phyloP scores from a whole-genome alignment of 2,329 filamentous ascomycete species.

The Epichloe festucae region DNA sequence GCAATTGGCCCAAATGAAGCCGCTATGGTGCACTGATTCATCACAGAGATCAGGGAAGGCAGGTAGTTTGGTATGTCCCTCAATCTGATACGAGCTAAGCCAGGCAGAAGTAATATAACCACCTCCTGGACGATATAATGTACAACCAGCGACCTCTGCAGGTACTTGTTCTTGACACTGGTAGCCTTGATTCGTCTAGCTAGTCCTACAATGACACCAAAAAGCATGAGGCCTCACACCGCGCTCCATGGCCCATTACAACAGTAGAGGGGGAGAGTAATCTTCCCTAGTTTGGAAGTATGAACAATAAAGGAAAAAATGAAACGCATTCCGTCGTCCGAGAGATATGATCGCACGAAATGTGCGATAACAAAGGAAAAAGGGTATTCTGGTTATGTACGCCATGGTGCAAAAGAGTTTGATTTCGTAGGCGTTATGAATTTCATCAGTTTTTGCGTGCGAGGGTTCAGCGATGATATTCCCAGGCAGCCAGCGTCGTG shows the following conservation, averaged over 20 bases:
- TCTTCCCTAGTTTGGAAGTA: conserved; percentile 7
- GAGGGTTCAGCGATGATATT: neutral
- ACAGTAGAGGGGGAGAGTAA: conserved; percentile 4
- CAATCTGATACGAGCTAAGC: conserved; percentile 5
- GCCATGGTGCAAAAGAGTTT: neutral
- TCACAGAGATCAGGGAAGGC: neutral
- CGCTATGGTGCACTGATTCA: neutral
- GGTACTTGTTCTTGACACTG: conserved; percentile 1
- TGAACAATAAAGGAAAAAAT: conserved; percentile 9
- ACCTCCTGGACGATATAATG: conserved; percentile 8
- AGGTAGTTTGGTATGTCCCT: neutral
- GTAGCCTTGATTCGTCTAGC: conserved; percentile 4
- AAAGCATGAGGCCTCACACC: conserved; percentile 6
- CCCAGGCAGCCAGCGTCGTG: conserved; percentile 1
- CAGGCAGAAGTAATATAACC: neutral
- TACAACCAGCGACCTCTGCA: conserved; percentile 9
- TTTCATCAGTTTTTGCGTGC: neutral
- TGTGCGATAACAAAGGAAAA: neutral
- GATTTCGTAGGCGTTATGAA: neutral
- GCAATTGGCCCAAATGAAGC: too few species aligned
- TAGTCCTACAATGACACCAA: conserved; percentile 10
- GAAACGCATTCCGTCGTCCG: conserved; percentile 11
- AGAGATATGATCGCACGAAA: conserved; percentile 13
- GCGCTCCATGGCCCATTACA: conserved; percentile 9
- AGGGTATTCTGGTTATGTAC: conserved; percentile 6